Evolutionary conservation across 2,329 filamentous ascomycete genomes (phyloP), one percentile per base, ranked within the genome.

Genomic region (Ascochyta viciae-villosae): DNA sequence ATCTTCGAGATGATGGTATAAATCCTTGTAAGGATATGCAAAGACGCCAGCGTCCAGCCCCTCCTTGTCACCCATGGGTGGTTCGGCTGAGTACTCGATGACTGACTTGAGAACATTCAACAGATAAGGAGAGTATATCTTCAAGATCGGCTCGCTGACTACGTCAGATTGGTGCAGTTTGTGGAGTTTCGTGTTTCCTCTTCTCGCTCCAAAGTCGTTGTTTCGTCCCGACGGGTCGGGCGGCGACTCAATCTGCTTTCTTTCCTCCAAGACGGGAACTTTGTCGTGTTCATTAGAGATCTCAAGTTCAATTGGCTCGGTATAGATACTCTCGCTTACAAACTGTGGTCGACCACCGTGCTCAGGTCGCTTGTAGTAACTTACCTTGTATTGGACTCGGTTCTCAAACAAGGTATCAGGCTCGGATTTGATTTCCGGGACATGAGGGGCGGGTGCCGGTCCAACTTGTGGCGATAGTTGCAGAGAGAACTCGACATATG

Each of bases 21-120:
- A n/a, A n/a, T 34, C 31, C n/a, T 7, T 34, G 7, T 40, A 49
- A 6, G 35, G 46, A 33, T 49, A 40, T 1, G 2, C 3, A 3
- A 49, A 49, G 3, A 41, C 1, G 1, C 46, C 46, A 22, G 27
- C 34, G 13, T 34, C 34, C 27, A 57, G 35, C 4, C 41, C 47
- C 7, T 52, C 26, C 3, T 26, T 31, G 4, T 42, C 41, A 9
- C 35, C 48, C 3, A 15, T 22, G 1, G 49, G 43, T 2, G 10
- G 16, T 16, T 38, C 34, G 3, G 50, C 29, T 9, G 33, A 43
- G 44, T 54, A 58, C 15, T 33, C 39, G 22, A 58, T 31, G 13
- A 54, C 29, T 2, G 50, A 43, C 26, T 31, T 42, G 4, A 58
- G 40, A 9, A 54, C 13, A 19, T 58, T 58, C 31, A 58, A 34